These are phyloP conservation scores for Annona cherimola DNA, from an alignment of 164 flowering plant genomes.

Conservation along the genomic window DNA sequence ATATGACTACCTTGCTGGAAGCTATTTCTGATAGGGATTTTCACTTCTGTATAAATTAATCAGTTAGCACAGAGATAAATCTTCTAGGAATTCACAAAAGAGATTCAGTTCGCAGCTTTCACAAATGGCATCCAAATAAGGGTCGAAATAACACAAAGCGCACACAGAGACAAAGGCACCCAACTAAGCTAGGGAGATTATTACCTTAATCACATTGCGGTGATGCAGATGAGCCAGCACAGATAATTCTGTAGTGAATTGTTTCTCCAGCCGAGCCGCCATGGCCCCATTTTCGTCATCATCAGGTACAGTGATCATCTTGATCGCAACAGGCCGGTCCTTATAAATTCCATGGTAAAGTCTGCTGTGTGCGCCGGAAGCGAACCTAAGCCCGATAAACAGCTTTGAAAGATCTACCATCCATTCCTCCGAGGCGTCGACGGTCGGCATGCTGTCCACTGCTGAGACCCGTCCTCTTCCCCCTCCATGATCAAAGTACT, in stretches of 20 bases:
- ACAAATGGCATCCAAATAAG: neutral
- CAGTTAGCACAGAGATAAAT: no score
- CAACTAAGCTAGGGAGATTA: neutral
- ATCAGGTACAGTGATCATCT: slow-evolving; percentile 67
- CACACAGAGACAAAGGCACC: no score
- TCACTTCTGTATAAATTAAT: no score
- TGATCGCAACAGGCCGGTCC: slow-evolving; percentile 75
- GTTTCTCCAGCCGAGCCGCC: slow-evolving; percentile 60
- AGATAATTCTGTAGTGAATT: slow-evolving; percentile 63
- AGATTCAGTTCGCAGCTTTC: neutral
- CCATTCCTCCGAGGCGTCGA: slow-evolving; percentile 59
- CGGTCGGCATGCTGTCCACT: slow-evolving; percentile 37
- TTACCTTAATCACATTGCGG: slow-evolving; percentile 73
- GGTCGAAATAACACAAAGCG: no score
- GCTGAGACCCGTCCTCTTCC: slow-evolving; percentile 55
- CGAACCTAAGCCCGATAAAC: slow-evolving; percentile 64
- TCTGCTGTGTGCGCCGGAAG: slow-evolving; percentile 79
- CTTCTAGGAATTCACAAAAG: no score
- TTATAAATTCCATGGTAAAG: slow-evolving; percentile 81
- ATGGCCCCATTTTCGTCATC: slow-evolving; percentile 68
- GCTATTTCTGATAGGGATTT: no score
- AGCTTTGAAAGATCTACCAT: slow-evolving; percentile 67
- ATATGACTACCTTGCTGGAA: no score
- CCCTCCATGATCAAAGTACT: slow-evolving; percentile 69
- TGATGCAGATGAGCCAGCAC: slow-evolving; percentile 69